Conservation (phyloP, 768 basidiomycete species). For the Collybiopsis luxurians region DNA sequence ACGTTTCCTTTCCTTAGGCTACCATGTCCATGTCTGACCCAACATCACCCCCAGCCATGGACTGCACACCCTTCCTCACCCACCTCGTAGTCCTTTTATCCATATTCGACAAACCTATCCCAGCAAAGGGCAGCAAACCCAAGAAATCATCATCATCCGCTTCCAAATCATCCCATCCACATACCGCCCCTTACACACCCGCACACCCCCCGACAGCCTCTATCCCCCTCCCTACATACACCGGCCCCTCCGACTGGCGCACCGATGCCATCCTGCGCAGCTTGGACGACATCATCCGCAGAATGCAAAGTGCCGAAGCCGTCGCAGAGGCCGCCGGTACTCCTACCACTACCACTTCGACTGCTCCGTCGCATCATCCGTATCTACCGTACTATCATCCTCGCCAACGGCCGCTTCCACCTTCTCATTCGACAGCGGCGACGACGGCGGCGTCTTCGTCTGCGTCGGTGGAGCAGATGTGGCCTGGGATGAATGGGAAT, state of each 20-base stretch:
- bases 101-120: conserved; percentile 3
- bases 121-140: neutral
- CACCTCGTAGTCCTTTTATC: conserved; percentile 4
- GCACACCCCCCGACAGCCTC: neutral
- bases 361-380: neutral
- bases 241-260: conserved; percentile 50
- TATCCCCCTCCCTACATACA: conserved; percentile 42
- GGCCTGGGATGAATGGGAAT: too few species aligned
- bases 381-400: too few species aligned
- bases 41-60: neutral
- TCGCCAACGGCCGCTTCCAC: too few species aligned
- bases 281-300: conserved; percentile 40
- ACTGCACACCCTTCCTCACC: conserved; percentile 2
- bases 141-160: neutral
- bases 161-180: neutral
- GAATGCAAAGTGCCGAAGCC: conserved; percentile 49
- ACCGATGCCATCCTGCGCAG: conserved; percentile 51
- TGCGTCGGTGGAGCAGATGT: too few species aligned
- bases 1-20: too few species aligned
- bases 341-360: neutral
- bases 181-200: neutral
- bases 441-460: too few species aligned
- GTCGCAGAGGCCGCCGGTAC: neutral
- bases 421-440: too few species aligned
- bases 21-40: too few species aligned